Conservation (phyloP, 257 asterid genomes). For the Solanum virginianum region DNA sequence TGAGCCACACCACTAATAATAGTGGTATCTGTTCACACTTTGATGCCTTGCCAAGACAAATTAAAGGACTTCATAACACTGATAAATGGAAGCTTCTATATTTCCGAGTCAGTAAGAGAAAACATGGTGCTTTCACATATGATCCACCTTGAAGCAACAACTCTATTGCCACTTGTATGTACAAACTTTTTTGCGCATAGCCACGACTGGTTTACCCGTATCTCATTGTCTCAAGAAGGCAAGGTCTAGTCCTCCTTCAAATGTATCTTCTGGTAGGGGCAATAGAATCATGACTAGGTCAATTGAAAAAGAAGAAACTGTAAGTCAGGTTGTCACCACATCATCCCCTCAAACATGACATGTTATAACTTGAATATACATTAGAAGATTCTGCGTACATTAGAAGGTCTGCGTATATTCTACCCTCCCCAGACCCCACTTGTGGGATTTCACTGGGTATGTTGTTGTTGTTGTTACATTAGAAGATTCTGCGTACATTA, state of each 20-base stretch:
- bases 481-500: no score
- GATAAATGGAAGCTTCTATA: neutral
- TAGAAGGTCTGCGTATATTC: no score
- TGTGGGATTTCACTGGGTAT: no score
- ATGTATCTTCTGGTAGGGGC: neutral
- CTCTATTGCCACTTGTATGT: neutral
- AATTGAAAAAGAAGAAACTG: neutral
- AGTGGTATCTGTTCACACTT: neutral
- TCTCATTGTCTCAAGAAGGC: neutral
- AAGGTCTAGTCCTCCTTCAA: neutral
- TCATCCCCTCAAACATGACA: neutral
- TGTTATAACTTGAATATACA: neutral
- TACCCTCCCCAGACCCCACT: no score
- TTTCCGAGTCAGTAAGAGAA: neutral
- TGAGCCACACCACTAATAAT: neutral
- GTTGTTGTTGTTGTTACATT: no score
- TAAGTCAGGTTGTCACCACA: neutral
- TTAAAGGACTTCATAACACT: neutral
- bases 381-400: neutral
- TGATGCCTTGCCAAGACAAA: neutral
- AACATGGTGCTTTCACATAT: neutral
- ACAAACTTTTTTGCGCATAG: neutral
- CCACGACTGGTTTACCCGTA: neutral
- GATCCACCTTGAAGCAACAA: neutral
- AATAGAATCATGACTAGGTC: neutral